phyloP scores from a whole-genome alignment of 768 basidiomycete species.

The Terana coerulea region DNA sequence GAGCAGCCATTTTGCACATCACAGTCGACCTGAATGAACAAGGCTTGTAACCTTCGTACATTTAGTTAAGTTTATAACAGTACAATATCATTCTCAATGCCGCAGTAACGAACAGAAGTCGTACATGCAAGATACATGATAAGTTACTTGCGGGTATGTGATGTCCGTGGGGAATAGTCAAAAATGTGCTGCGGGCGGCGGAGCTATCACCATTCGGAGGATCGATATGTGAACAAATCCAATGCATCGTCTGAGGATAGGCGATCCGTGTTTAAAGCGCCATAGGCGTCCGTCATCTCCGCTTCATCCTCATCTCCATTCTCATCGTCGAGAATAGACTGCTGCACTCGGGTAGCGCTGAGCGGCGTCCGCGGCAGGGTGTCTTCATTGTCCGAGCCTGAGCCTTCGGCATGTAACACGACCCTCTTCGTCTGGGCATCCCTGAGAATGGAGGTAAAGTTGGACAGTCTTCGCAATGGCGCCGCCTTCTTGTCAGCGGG shows the following conservation, averaged over 20 bases:
- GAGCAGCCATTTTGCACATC: too few species aligned
- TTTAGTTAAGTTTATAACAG: too few species aligned
- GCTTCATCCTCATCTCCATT: too few species aligned
- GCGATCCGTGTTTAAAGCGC: background rate
- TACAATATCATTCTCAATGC: too few species aligned
- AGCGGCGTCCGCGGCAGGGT: background rate
- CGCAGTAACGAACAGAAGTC: too few species aligned
- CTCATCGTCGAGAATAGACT: too few species aligned
- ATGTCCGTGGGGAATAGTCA: background rate
- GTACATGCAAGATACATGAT: background rate
- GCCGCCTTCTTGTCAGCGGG: background rate
- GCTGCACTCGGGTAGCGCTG: too few species aligned
- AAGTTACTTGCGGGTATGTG: background rate
- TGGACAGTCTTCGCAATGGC: background rate
- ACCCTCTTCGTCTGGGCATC: slow-evolving; percentile 5
- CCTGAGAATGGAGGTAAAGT: slow-evolving; percentile 2
- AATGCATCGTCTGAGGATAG: slow-evolving; percentile 7
- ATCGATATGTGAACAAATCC: slow-evolving; percentile 7
- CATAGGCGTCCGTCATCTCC: background rate
- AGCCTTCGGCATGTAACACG: background rate
- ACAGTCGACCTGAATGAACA: too few species aligned
- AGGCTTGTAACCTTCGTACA: too few species aligned
- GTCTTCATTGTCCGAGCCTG: background rate
- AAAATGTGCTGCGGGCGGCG: background rate
- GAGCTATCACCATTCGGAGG: slow-evolving; percentile 2